Base-by-base conservation (phyloP, 495 filamentous ascomycete species). In the Darksidea phi region DNA sequence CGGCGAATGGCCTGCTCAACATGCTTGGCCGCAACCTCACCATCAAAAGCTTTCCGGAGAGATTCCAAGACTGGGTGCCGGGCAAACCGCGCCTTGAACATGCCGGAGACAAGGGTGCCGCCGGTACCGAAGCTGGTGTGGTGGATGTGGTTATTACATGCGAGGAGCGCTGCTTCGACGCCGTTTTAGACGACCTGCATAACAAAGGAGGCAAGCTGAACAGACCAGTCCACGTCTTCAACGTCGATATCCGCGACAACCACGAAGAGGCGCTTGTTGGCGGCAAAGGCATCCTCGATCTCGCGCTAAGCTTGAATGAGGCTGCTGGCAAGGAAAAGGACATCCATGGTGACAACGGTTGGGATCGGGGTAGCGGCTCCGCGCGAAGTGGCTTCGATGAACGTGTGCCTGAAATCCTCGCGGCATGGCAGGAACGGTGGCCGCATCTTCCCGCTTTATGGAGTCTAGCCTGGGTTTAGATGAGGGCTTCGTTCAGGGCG, bases 81-180 rank as follows among this genome's bases (percentile, higher is more conserved):
- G 95, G 95, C 0, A 76, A 87, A 64, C 93, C 95, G 12, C 80
- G 95, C 54, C 69, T 91, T 15, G 87, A 83, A 28, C 56, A 71
- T 17, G 74, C 73, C 8, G 62, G 54, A 17, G 68, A 70, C 28
- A 38, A 64, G 32, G 68, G 68, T 43, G 41, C 46, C 10, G 61
- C 78, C n/a, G 94, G 94, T 12, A 88, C 89, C 17, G 91, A 97
- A 71, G 89, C 86, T 5, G 95, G 95, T 4, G 82, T 95, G 18
- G 91, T 97, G 1, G 95, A 99, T 70, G 77, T 97, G 2, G 92
- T 99, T 57, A 88, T 99, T 59, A 99, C 95, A 13, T 99, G 95
- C 70, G 95, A 99, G 72, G 95, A 99, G 73, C 81, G 93, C 46
- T 99, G 95, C 72, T 99, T 94, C 90, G 95, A 99, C 76, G 93